Conservation (phyloP, 2,329 filamentous ascomycete genomes). For the Fusarium transvaalense region DNA sequence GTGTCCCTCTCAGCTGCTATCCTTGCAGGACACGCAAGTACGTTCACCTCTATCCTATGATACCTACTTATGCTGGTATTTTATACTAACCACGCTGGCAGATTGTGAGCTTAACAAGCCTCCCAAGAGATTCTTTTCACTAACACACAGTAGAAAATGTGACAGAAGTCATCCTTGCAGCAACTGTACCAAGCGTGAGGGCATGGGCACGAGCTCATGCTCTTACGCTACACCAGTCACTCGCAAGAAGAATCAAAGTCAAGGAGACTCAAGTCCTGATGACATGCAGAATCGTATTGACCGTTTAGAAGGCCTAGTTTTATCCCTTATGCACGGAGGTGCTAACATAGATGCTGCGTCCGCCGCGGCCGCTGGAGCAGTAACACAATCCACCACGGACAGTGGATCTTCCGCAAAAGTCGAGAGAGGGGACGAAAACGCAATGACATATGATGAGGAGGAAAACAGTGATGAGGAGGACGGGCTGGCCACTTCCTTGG, state of each 20-base stretch:
- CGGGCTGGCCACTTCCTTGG: conserved; percentile 77
- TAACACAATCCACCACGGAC: conserved; percentile 56
- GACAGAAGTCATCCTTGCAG: conserved; percentile 92
- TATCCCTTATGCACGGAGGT: conserved; percentile 94
- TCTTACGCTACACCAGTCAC: conserved; percentile 80
- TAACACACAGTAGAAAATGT: conserved; percentile 77
- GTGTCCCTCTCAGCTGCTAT: conserved; percentile 90
- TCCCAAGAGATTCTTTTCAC: conserved; percentile 13
- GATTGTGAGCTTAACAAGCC: conserved; percentile 50
- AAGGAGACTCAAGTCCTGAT: conserved; percentile 75
- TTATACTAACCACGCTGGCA: conserved; percentile 54
- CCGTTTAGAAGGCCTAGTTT: conserved; percentile 88
- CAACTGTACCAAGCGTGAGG: conserved; percentile 93
- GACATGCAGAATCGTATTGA: conserved; percentile 99
- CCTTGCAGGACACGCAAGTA: conserved; percentile 94
- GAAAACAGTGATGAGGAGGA: conserved; percentile 79
- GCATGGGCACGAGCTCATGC: conserved; percentile 83
- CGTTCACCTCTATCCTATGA: conserved; percentile 51
- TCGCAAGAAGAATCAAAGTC: conserved; percentile 80
- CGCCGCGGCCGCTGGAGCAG: conserved; percentile 53
- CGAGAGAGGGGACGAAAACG: conserved; percentile 68
- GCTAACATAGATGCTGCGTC: conserved; percentile 62
- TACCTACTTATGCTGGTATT: neutral
- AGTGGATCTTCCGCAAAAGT: conserved; percentile 62
- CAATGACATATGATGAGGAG: conserved; percentile 61